Evolutionary conservation across 2,329 filamentous ascomycete species (phyloP), one percentile per base, ranked within the genome.

Genomic region (Amauroascus verrucosus): DNA sequence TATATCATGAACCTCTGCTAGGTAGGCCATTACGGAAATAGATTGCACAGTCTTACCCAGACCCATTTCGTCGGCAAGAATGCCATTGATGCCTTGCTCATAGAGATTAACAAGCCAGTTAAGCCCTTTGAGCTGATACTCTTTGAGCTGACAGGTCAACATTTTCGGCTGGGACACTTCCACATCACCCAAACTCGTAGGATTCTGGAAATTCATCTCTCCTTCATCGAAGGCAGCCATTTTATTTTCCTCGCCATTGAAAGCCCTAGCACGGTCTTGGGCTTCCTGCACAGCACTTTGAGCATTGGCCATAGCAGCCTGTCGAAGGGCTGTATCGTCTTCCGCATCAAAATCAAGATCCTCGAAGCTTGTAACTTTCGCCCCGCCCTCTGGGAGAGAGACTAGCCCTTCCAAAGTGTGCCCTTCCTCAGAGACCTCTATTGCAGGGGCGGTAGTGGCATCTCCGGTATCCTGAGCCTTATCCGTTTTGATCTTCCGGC

Each of bases 141-240:
- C 93, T 69, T 98, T 98, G 65, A 98, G 82, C 67, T 95, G 88
- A 49, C 90, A 88, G 59, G 87, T 90, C 64, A 98, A 81, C 72
- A 97, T 82, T 71, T 89, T 94, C 7, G 93, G 93, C 67, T 98
- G 93, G 58, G 90, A 84, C 54, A 98, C 88, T 64, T 95, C 87
- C 60, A 95, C 88, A 62, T 93, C 90, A 62, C 91, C 91, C 62
- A 98, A 78, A 64, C 91, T 93, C 3, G 90, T 93, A 0, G 93
- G 93, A 67, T 98, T 97, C 73, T 98, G 93, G 77, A 98, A 98
- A 73, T 98, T 98, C 86, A 98, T 88, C 72, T 98, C 93, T 62
- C 90, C 91, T 64, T 96, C 90, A 55, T 96, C 89, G 60, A 93
- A 86, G 69, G 86, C 82, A 54, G 81, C 81, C 64, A 83, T 80